Base-by-base conservation (phyloP, 1,139 yeast genomes). In the Taphrina deformans region DNA sequence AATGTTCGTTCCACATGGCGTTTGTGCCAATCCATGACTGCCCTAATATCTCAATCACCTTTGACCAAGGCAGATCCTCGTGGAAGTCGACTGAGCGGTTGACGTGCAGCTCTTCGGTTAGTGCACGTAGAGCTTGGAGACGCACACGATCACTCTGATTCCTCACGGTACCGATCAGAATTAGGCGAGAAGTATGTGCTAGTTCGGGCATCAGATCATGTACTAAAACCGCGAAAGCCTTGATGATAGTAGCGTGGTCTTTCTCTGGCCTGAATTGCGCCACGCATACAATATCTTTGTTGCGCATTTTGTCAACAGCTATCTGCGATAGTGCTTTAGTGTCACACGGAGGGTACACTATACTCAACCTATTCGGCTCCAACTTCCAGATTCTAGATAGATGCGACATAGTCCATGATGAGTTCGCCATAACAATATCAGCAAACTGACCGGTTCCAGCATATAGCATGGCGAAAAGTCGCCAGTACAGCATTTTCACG, bases 1-100 rank as follows among this genome's bases (percentile, higher is more conserved):
- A 95, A 77, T 95, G 99, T 77, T 95, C 99, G 75, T 95, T 93
- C 99, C 99, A 95, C 99, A 95, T 95, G 29, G 97, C 93, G 73
- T 95, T 92, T 56, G 93, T 79, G 2, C 99, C 99, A 71, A 84
- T 86, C 45, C 85, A 84, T 1, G 92, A 84, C 7, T 76, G 77
- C n/a, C 79, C 73, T 53, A 95, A 78, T 69, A 83, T 81, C 38
- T 76, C 72, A 52, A 83, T 79, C 21, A 95, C 85, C 29, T 80
- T 82, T 1, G 79, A 80, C 78, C 90, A 89, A 4, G 90, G 81
- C 48, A 93, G 87, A 75, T 93, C 96, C 6, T 89, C 82, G 2
- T 86, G 81, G 71, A 93, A 88, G 59, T 84, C 84, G 53, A 91
- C 83, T 62, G 78, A 76, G 1, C 79, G 80, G 14, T 79, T 77